Percentiles rank a stretch among this genome's conserved stretches.
These are phyloP conservation scores for Geranium incanum DNA, from an alignment of 441 rosid species.

Conservation along the genomic window DNA sequence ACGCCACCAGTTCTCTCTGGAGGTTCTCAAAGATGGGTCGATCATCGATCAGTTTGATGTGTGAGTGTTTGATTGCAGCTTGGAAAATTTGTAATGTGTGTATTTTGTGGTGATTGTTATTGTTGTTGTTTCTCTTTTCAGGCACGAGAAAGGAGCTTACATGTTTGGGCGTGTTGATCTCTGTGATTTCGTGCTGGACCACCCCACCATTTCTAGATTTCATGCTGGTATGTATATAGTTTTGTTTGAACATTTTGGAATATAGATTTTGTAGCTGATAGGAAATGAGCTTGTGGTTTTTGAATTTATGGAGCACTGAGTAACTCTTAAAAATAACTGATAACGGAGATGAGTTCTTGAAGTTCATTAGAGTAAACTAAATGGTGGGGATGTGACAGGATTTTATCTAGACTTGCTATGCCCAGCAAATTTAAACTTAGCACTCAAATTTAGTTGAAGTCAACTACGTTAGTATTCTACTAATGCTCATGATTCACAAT, in stretches of 20 bases:
- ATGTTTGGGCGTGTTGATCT: constrained; percentile 88
- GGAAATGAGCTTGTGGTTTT: no score
- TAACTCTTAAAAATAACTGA: neutral
- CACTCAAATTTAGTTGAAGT: neutral
- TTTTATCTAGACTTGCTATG: neutral
- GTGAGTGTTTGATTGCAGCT: constrained; percentile 28
- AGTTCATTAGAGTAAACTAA: neutral
- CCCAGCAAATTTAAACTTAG: neutral
- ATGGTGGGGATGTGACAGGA: neutral
- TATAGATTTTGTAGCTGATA: no score
- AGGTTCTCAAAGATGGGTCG: constrained; percentile 83
- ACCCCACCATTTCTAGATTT: constrained; percentile 84
- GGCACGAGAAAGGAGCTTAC: constrained; percentile 81
- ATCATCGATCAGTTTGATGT: constrained; percentile 51
- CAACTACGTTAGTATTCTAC: neutral
- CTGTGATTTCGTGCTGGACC: constrained; percentile 87
- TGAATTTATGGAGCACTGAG: neutral
- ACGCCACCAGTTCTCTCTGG: constrained; percentile 49
- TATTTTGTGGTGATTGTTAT: neutral
- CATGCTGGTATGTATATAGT: constrained; percentile 59
- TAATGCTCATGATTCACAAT: neutral
- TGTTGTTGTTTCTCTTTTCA: constrained; percentile 19
- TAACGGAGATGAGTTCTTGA: neutral
- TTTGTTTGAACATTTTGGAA: neutral
- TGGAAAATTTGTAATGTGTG: neutral